Conservation (phyloP, 2,329 filamentous ascomycete genomes). For the Blastomyces emzantsi region DNA sequence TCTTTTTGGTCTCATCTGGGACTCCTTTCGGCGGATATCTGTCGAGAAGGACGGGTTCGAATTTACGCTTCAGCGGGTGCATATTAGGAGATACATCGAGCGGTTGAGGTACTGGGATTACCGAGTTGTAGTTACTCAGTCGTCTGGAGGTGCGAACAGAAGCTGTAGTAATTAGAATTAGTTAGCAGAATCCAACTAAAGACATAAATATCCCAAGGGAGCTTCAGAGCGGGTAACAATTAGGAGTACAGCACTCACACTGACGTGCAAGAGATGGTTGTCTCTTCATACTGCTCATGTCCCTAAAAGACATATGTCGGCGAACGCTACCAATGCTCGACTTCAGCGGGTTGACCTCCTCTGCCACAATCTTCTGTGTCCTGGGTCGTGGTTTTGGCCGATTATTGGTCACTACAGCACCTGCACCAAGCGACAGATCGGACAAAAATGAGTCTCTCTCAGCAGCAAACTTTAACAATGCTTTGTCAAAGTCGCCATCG, state of each 20-base stretch:
- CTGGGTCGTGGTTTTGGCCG: slow-evolving; percentile 67
- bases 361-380: slow-evolving; percentile 70
- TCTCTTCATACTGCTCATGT: slow-evolving; percentile 91
- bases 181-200: slow-evolving; percentile 1
- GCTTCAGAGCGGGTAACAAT: slow-evolving; percentile 17
- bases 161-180: slow-evolving; percentile 34
- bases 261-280: slow-evolving; percentile 67
- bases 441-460: slow-evolving; percentile 90
- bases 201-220: slow-evolving; percentile 2
- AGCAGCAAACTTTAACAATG: slow-evolving; percentile 87
- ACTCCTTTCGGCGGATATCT: slow-evolving; percentile 81
- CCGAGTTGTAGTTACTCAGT: slow-evolving; percentile 95
- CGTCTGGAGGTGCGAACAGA: slow-evolving; percentile 75
- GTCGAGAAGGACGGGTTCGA: slow-evolving; percentile 93
- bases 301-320: slow-evolving; percentile 81
- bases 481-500: slow-evolving; percentile 89
- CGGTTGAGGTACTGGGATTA: slow-evolving; percentile 88
- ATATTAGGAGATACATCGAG: slow-evolving; percentile 83
- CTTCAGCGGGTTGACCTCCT: slow-evolving; percentile 52
- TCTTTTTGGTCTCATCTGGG: slow-evolving; percentile 66
- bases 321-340: slow-evolving; percentile 74
- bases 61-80: slow-evolving; percentile 88
- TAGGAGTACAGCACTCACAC: slow-evolving; percentile 45
- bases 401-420: slow-evolving; percentile 57
- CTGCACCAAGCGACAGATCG: slow-evolving; percentile 80